Conservation (phyloP, 805 yeast genomes). For the Candida insectalens region DNA sequence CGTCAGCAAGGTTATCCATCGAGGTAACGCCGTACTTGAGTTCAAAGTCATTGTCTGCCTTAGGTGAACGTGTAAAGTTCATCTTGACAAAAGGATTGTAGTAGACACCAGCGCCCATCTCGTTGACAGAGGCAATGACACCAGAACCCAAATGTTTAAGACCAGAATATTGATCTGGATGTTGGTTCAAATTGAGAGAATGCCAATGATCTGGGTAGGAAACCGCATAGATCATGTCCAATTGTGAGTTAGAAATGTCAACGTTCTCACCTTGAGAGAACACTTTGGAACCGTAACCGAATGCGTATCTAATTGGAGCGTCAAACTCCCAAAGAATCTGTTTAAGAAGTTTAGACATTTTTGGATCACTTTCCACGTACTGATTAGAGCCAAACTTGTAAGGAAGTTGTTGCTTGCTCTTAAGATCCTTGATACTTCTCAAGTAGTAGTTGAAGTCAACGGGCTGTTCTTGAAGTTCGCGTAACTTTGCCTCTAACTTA, state of each 20-base stretch:
- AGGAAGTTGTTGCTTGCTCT: constrained; percentile 37
- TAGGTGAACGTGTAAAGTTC: constrained; percentile 27
- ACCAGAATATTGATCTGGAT: constrained; percentile 72
- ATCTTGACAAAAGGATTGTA: constrained; percentile 83
- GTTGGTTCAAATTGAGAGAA: constrained; percentile 50
- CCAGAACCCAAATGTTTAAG: constrained; percentile 51
- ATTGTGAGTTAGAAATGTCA: constrained; percentile 45
- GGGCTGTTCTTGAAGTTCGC: constrained; percentile 22
- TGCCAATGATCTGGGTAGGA: constrained; percentile 73
- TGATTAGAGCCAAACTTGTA: constrained; percentile 53
- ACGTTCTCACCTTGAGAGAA: constrained; percentile 53
- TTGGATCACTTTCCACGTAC: constrained; percentile 32
- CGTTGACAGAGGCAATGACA: constrained; percentile 48
- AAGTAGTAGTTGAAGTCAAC: constrained; percentile 26
- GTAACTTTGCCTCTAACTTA: constrained; percentile 18
- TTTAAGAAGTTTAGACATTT: constrained; percentile 31
- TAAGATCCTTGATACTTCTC: constrained; percentile 21
- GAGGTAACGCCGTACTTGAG: constrained; percentile 87
- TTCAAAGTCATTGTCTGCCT: constrained; percentile 8
- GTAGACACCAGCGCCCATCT: constrained; percentile 81
- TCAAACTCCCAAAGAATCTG: constrained; percentile 46
- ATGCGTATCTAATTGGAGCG: constrained; percentile 69
- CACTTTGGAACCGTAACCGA: constrained; percentile 95
- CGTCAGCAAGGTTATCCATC: constrained; percentile 47
- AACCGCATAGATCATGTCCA: constrained; percentile 81